Base-by-base conservation (phyloP, 805 yeast genomes). In the Yamadazyma kitorensis region DNA sequence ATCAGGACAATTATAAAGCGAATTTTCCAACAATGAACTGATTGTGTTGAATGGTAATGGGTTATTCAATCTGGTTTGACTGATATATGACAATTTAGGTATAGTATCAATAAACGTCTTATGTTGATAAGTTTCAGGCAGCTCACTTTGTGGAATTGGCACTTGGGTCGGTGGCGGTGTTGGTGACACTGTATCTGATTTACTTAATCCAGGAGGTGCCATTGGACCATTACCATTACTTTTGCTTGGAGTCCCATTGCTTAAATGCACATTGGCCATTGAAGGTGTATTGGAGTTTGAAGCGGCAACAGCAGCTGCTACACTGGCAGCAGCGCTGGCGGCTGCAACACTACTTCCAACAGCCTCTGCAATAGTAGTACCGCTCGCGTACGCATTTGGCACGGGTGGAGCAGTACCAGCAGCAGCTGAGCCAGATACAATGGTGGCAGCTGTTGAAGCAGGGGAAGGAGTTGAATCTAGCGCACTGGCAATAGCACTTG, bases 1-100 rank as follows among this genome's bases (percentile, higher is more conserved):
- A 60, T 93, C 98, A 0, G 98, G 98, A 55, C 97, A 87, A 50
- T 85, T 84, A 47, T 86, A 66, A 39, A 86, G 68, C 3, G 97
- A 88, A 1, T 83, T 74, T 54, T 86, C 94, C 45, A 91, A 66
- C 47, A 76, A 65, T 38, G 71, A 70, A 31, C 74, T 63, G 16
- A 85, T 78, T 2, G 74, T 55, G 18, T 69, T 68, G 40, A 76
- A 64, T 12, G 80, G 68, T 17, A 76, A 67, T 16, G 86, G 82
- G 33, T 72, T 67, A 20, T 55, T 55, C 23, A 77, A 54, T 27
- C 83, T 61, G 21, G 54, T 58, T 54, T 40, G 78, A 2, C 62
- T 54, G 19, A 63, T 49, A 24, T 54, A 48, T 3, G 55, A 40
- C 9, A 57, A 40, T 17, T 31, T 29, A 7, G 47, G 44, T 15